Percentiles rank a stretch among this genome's conserved stretches.
Conservation (phyloP, 2,329 filamentous ascomycete genomes). For the Boeremia exigua region DNA sequence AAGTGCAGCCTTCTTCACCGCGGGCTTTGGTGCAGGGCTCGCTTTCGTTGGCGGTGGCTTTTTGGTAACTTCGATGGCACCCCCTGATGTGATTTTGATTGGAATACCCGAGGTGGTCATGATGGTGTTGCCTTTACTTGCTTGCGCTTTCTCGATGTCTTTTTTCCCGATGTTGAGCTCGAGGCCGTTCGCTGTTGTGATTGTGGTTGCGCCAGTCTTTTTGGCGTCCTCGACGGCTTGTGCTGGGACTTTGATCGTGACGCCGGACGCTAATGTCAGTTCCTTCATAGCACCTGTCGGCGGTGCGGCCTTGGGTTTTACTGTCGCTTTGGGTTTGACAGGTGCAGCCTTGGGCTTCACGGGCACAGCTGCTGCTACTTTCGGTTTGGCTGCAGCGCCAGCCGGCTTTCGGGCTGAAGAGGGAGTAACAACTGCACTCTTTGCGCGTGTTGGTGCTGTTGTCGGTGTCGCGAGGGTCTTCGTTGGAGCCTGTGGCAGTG, state of each 20-base stretch:
- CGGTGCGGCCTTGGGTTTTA: constrained; percentile 22
- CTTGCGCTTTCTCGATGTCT: constrained; percentile 41
- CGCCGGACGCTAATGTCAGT: constrained; percentile 38
- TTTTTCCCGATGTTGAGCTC: constrained; percentile 40
- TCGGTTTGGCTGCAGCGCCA: constrained; percentile 6
- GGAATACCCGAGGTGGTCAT: constrained; percentile 42
- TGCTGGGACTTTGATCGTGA: constrained; percentile 44
- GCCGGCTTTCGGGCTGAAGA: constrained; percentile 24
- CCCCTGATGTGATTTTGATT: constrained; percentile 40
- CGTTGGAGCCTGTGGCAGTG: constrained; percentile 33
- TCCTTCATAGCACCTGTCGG: constrained; percentile 36
- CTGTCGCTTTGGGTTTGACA: constrained; percentile 11
- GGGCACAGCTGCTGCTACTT: constrained; percentile 19
- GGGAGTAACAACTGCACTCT: constrained; percentile 32
- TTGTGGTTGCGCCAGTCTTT: constrained; percentile 31
- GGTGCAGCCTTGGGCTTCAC: constrained; percentile 11
- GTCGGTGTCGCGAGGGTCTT: constrained; percentile 29
- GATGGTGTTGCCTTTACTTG: constrained; percentile 33
- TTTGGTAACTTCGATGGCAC: constrained; percentile 29
- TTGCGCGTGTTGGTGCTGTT: constrained; percentile 27
- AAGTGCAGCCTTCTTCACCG: constrained; percentile 12
- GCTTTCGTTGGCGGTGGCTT: constrained; percentile 16
- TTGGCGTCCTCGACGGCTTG: constrained; percentile 40
- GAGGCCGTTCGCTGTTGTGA: constrained; percentile 39
- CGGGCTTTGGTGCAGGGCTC: neutral